Conservation (phyloP, 2,329 filamentous ascomycete genomes). For the Talaromyces sp. region DNA sequence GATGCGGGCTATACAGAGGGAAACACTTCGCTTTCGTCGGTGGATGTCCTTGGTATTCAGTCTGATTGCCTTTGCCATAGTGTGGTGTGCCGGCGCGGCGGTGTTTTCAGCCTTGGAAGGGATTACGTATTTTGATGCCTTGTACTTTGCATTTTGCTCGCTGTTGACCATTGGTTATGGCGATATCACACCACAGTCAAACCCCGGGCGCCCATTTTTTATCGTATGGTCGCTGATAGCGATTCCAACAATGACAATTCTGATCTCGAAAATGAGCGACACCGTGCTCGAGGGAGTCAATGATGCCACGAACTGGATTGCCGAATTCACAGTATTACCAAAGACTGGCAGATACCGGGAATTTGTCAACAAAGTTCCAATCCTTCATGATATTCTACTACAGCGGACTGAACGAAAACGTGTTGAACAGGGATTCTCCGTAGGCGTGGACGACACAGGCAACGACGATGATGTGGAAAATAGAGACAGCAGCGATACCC, state of each 20-base stretch:
- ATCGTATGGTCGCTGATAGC: constrained; percentile 89
- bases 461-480: constrained; percentile 12
- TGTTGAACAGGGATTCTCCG: constrained; percentile 43
- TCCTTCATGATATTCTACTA: constrained; percentile 33
- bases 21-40: constrained; percentile 59
- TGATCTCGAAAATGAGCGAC: constrained; percentile 78
- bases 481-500: background rate
- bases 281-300: constrained; percentile 69
- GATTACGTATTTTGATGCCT: constrained; percentile 65
- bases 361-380: constrained; percentile 44
- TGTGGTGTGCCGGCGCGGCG: constrained; percentile 77
- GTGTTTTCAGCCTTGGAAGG: constrained; percentile 64
- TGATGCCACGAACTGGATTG: constrained; percentile 54
- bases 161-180: constrained; percentile 86
- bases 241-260: constrained; percentile 79
- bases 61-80: constrained; percentile 59
- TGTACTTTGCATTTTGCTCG: constrained; percentile 83
- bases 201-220: constrained; percentile 76
- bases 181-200: constrained; percentile 69
- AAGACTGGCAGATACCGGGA: constrained; percentile 52
- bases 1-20: constrained; percentile 73
- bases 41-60: constrained; percentile 72
- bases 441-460: constrained; percentile 24
- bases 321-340: constrained; percentile 62
- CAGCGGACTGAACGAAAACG: constrained; percentile 40